Base-by-base conservation (phyloP, 1,284 basidiomycete species). In the Omphalotus olearius region DNA sequence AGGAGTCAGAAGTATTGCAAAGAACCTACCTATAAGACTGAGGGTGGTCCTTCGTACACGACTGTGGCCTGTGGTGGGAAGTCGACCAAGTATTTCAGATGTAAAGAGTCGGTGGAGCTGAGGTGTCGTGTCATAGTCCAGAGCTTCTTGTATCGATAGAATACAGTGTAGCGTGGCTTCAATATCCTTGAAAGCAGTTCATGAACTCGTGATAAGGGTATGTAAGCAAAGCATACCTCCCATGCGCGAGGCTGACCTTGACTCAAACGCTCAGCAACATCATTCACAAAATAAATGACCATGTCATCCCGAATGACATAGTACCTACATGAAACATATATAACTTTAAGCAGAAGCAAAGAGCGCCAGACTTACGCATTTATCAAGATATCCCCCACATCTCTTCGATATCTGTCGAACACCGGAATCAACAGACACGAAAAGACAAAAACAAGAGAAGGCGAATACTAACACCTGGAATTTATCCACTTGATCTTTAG, bases 371-470 rank as follows among this genome's bases (percentile, higher is more conserved):
- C 88, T 58, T 66, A 93, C 84, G 91, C 91, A 61, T 93, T 92
- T 54, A 95, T 88, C 25, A 96, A 76, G 1, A 91, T 91, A 67
- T 96, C 93, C 0, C 92, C 93, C 6, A 93, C 85, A 59, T 95
- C 92, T 57, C 91, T 72, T 60, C 93, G 80, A 71, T 93, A 95
- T 26, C 86, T 89, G 55, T 7, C 85, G 88, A 54, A n/a, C 37
- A 30, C 9, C 11, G 17, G 7, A 37, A 28, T 33, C 17, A 36
- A 20, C 39, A 41, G 26, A 25, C 6, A 28, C 23, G 6, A 42
- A 20, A 17, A 20, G 18, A 14, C n/a, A n/a, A 18, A 16, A 33
- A 7, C 18, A 23, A 28, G 4, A 41, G 14, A 40, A 18, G 14
- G 47, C 23, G 45, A 17, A 7, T n/a, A 48, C 42, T 23, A 41